Evolutionary conservation across 352 stramenopile species (phyloP).

Genomic region (Globisporangium paddicum): DNA sequence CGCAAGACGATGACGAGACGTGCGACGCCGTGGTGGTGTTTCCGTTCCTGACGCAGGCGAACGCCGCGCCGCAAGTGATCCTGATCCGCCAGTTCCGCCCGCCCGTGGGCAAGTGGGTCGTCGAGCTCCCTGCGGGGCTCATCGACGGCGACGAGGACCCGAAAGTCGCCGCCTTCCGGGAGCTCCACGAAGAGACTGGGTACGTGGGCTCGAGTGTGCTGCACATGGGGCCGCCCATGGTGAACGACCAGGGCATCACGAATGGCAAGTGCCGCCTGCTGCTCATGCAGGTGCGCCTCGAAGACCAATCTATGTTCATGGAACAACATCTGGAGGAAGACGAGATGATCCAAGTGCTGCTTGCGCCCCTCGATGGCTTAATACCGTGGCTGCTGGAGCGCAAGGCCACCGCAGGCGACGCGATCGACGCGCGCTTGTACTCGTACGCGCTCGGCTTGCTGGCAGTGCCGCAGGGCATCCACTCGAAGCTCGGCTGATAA

Average conservation of each 20-base stretch:
- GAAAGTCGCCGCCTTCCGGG: slow-evolving; percentile 65
- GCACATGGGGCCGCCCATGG: slow-evolving; percentile 71
- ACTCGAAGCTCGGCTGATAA: neutral
- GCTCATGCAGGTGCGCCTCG: slow-evolving; percentile 46
- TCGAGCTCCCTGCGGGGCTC: slow-evolving; percentile 90
- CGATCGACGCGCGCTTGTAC: slow-evolving; percentile 12
- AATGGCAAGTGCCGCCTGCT: slow-evolving; percentile 68
- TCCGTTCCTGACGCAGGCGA: slow-evolving; percentile 46
- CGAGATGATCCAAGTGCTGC: slow-evolving; percentile 70
- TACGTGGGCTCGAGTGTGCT: slow-evolving; percentile 27
- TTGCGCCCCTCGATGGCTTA: slow-evolving; percentile 53
- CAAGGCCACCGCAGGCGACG: neutral
- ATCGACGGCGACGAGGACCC: slow-evolving; percentile 84
- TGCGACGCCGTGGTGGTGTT: slow-evolving; percentile 77
- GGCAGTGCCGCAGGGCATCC: slow-evolving; percentile 7
- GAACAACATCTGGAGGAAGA: slow-evolving; percentile 55
- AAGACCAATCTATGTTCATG: slow-evolving; percentile 23
- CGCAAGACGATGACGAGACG: neutral
- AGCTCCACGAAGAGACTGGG: slow-evolving; percentile 90
- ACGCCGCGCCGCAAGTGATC: slow-evolving; percentile 38
- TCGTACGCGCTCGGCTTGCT: slow-evolving; percentile 11
- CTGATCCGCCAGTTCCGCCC: slow-evolving; percentile 91
- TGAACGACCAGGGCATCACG: slow-evolving; percentile 77
- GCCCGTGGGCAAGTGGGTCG: slow-evolving; percentile 73
- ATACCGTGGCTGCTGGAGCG: slow-evolving; percentile 40